phyloP scores from a whole-genome alignment of 2,329 filamentous ascomycete species.

The Chrysoporthe deuterocubensis region DNA sequence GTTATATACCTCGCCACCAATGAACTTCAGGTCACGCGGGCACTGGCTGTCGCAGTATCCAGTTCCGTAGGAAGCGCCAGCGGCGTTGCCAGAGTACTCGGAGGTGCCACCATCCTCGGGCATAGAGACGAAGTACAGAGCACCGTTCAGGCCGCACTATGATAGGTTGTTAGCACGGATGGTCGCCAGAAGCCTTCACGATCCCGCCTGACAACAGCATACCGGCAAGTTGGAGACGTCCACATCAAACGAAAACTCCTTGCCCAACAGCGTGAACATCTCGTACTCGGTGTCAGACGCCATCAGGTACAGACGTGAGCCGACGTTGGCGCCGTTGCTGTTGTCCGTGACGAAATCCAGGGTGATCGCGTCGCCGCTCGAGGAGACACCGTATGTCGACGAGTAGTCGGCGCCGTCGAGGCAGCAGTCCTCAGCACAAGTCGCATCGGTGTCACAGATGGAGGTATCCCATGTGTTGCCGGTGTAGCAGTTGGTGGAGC shows the following conservation, averaged over 20 bases:
- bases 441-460: slow-evolving; percentile 45
- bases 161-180: neutral
- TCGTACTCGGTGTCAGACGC: slow-evolving; percentile 64
- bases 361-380: slow-evolving; percentile 47
- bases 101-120: slow-evolving; percentile 58
- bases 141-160: slow-evolving; percentile 70
- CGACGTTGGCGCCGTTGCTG: slow-evolving; percentile 47
- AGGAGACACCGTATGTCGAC: slow-evolving; percentile 52
- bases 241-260: slow-evolving; percentile 75
- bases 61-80: slow-evolving; percentile 63
- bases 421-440: slow-evolving; percentile 49
- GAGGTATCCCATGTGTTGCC: slow-evolving; percentile 47
- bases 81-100: slow-evolving; percentile 55
- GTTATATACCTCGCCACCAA: slow-evolving; percentile 46
- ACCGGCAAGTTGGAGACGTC: slow-evolving; percentile 66
- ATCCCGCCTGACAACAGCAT: neutral
- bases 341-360: slow-evolving; percentile 57
- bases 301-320: slow-evolving; percentile 67
- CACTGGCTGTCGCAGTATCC: slow-evolving; percentile 61
- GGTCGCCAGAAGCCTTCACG: too few species aligned
- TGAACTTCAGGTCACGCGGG: slow-evolving; percentile 60
- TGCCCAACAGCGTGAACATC: slow-evolving; percentile 66
- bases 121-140: slow-evolving; percentile 69
- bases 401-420: slow-evolving; percentile 52
- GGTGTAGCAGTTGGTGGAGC: slow-evolving; percentile 60